Evolutionary conservation across 441 rosid species (phyloP).

Genomic region (Daphne laureola): DNA sequence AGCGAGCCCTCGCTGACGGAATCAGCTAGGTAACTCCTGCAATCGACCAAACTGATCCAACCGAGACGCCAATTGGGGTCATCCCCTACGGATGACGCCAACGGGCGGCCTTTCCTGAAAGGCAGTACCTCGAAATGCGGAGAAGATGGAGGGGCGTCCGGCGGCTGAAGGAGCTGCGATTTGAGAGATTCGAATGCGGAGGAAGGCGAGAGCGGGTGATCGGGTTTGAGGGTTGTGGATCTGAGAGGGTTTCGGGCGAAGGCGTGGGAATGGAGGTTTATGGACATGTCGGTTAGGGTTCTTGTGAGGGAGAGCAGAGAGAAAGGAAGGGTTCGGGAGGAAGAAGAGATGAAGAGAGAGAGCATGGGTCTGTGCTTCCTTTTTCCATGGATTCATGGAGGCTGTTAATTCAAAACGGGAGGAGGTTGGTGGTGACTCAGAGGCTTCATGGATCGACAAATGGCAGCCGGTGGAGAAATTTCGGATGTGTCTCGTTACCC

Average conservation of each 20-base stretch:
- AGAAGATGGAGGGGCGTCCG: constrained; percentile 28
- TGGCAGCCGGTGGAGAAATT: constrained; percentile 4
- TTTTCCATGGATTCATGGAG: constrained; percentile 11
- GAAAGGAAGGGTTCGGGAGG: constrained; percentile 20
- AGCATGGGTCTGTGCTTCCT: constrained; percentile 29
- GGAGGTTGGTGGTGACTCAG: constrained; percentile 1
- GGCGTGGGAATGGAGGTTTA: constrained; percentile 53
- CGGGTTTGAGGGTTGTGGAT: constrained; percentile 50
- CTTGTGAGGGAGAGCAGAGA: constrained; percentile 24
- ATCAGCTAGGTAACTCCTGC: constrained; percentile 29
- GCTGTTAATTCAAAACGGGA: neutral
- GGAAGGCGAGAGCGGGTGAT: constrained; percentile 50
- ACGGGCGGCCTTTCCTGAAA: constrained; percentile 71
- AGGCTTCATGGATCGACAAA: constrained; percentile 6
- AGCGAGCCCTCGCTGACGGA: constrained; percentile 43
- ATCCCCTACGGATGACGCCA: constrained; percentile 45
- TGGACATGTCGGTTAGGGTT: constrained; percentile 46
- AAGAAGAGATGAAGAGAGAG: constrained; percentile 26
- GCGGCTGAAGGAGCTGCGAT: constrained; percentile 36
- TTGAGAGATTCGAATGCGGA: constrained; percentile 63
- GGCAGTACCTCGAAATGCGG: constrained; percentile 69
- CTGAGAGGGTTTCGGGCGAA: constrained; percentile 73
- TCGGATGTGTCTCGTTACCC: neutral
- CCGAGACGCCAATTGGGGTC: constrained; percentile 66
- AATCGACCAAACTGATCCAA: constrained; percentile 67